These are phyloP conservation scores for Pythium folliculosum DNA, from an alignment of 352 stramenopile genomes.

Conservation along the genomic window DNA sequence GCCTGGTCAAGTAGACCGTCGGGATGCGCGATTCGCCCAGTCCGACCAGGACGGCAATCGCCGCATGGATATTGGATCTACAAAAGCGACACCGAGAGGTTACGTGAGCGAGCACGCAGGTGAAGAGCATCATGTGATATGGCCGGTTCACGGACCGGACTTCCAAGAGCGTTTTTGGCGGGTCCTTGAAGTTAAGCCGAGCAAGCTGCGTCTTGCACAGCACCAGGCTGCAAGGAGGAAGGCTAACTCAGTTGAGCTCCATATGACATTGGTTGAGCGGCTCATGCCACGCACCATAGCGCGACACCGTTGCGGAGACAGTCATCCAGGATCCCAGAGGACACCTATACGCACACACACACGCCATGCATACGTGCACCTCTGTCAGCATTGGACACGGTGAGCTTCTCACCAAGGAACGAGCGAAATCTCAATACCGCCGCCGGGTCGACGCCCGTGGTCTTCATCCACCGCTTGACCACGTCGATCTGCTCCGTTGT, in stretches of 20 bases:
- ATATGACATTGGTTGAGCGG: not conserved
- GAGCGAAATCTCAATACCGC: not conserved
- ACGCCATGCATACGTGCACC: too few relatives aligned
- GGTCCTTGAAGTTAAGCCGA: not conserved
- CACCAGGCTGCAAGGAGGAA: constrained; percentile 4
- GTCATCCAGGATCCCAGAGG: constrained; percentile 34
- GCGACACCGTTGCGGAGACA: constrained; percentile 41
- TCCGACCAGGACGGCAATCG: not conserved
- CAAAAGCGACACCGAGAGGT: not conserved
- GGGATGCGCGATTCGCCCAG: constrained; percentile 10
- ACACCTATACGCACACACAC: constrained; percentile 11
- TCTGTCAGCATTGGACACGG: not conserved
- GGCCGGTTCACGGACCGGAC: constrained; percentile 9
- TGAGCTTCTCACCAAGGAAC: not conserved
- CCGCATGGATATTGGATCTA: constrained; percentile 13
- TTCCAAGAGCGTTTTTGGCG: constrained; percentile 22
- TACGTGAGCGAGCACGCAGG: not conserved
- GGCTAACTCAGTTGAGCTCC: not conserved
- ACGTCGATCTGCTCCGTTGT: constrained; percentile 34
- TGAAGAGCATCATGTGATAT: not conserved
- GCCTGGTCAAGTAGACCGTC: constrained; percentile 17
- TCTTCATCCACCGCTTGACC: constrained; percentile 28
- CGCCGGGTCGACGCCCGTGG: constrained; percentile 11
- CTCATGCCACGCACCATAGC: constrained; percentile 32
- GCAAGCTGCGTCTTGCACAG: not conserved